Conservation (phyloP, 805 yeast genomes). For the Saccharomyces eubayanus region DNA sequence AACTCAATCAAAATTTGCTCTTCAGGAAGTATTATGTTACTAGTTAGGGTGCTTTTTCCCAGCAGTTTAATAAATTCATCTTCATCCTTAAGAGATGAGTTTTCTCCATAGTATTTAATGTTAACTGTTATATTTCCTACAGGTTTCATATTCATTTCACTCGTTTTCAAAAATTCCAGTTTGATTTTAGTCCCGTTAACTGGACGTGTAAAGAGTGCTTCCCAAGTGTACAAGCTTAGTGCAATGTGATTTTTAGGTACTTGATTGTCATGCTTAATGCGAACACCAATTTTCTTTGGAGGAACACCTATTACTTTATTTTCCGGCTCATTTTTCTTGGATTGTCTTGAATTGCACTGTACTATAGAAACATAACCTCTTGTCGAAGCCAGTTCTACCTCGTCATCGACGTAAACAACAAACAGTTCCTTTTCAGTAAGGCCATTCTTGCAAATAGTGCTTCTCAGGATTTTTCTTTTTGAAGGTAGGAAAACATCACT, state of each 20-base stretch:
- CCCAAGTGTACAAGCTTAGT: background rate
- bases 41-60: slow-evolving; percentile 10
- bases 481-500: background rate
- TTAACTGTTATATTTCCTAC: background rate
- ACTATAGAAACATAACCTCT: slow-evolving; percentile 29
- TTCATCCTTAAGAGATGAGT: slow-evolving; percentile 12
- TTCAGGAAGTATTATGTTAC: slow-evolving; percentile 8
- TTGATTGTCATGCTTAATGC: background rate
- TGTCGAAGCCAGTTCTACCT: slow-evolving; percentile 7
- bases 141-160: background rate
- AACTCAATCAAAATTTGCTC: slow-evolving; percentile 11
- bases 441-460: background rate
- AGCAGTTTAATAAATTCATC: slow-evolving; percentile 32
- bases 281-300: background rate
- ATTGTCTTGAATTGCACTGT: slow-evolving; percentile 12
- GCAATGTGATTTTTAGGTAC: background rate
- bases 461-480: slow-evolving; percentile 10
- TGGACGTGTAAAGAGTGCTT: slow-evolving; percentile 12
- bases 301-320: background rate
- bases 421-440: background rate
- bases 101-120: background rate
- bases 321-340: slow-evolving; percentile 11
- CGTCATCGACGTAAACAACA: background rate
- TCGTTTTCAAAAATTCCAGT: slow-evolving; percentile 35
- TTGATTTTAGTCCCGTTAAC: slow-evolving; percentile 29